These are phyloP conservation scores for Solanum tarapatanum DNA, from an alignment of 257 asterid genomes.

Conservation along the genomic window DNA sequence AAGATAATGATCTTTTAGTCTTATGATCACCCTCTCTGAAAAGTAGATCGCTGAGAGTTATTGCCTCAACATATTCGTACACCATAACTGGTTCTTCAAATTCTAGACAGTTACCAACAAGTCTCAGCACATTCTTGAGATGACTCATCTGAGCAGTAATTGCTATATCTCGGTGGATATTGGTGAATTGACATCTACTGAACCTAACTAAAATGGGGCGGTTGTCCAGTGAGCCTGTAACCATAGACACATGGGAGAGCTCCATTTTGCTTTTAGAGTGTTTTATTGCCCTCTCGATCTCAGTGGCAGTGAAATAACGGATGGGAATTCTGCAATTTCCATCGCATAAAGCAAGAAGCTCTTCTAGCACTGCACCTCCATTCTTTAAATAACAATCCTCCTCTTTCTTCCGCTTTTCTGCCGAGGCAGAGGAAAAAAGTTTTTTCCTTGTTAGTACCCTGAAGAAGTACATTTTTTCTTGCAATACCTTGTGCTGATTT, in stretches of 20 bases:
- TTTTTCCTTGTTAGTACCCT: background rate
- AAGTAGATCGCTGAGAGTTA: background rate
- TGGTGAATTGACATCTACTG: background rate
- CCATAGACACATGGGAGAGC: background rate
- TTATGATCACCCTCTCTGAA: background rate
- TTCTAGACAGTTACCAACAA: background rate
- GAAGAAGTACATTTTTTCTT: background rate
- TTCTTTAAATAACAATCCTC: too few relatives aligned
- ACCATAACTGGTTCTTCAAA: background rate
- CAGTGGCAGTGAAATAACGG: too few relatives aligned
- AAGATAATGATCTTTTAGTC: background rate
- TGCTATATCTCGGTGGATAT: background rate
- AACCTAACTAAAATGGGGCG: background rate
- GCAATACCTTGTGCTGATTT: background rate
- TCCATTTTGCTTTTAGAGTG: background rate
- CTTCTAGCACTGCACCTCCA: too few relatives aligned
- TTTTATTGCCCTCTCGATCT: background rate
- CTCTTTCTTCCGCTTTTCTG: too few relatives aligned
- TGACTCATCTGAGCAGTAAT: background rate
- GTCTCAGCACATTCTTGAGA: background rate
- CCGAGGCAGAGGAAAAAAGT: background rate
- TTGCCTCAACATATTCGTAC: background rate
- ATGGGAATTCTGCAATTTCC: too few relatives aligned
- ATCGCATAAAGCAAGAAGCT: too few relatives aligned
- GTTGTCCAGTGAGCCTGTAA: background rate